phyloP scores from a whole-genome alignment of 257 asterid species.

The Solanum medicagineum region DNA sequence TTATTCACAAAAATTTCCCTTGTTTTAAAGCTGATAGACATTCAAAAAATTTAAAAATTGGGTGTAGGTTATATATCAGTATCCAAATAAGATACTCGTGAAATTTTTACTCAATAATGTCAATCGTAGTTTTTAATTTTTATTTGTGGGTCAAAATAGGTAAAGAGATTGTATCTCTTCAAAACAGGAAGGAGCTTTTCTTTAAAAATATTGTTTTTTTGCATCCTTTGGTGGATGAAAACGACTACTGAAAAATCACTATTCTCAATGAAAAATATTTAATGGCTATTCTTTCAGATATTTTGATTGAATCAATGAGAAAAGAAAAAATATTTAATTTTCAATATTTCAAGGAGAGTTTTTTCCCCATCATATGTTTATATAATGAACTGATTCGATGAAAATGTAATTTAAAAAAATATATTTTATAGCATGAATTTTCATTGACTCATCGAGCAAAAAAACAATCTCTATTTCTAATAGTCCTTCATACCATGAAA shows the following conservation, averaged over 20 bases:
- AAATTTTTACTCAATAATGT: neutral
- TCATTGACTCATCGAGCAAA: neutral
- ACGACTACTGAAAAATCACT: no score
- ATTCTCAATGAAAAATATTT: no score
- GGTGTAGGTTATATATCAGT: neutral
- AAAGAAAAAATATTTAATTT: no score
- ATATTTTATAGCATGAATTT: neutral
- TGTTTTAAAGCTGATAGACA: neutral
- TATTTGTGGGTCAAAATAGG: neutral
- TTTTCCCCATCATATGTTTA: accelerated
- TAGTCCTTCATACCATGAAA: no score
- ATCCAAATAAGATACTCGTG: neutral
- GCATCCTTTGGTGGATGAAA: neutral
- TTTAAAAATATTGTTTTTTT: neutral
- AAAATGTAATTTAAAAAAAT: neutral
- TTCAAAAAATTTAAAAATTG: neutral
- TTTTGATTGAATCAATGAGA: no score
- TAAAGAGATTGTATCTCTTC: neutral
- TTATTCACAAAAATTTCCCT: no score
- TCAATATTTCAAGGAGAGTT: no score
- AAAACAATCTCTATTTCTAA: no score
- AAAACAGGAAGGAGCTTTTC: neutral
- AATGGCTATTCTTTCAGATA: no score
- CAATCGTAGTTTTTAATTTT: neutral
- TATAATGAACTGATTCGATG: neutral